phyloP scores from a whole-genome alignment of 2,329 filamentous ascomycete species.

The Fusarium mexicanum region DNA sequence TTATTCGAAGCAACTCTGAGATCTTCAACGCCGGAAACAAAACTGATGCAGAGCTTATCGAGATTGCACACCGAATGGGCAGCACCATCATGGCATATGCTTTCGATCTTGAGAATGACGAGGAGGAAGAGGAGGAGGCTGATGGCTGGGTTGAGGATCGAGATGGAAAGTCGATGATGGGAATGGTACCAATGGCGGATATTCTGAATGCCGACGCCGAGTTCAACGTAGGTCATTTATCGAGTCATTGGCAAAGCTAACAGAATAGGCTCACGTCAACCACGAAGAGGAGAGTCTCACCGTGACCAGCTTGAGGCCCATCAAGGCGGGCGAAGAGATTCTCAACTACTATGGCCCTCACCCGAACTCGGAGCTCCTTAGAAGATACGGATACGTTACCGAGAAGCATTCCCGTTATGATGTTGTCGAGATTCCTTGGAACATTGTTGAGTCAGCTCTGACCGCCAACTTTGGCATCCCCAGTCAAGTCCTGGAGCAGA shows the following conservation, averaged over 20 bases:
- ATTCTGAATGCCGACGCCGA: constrained; percentile 89
- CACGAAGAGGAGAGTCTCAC: constrained; percentile 67
- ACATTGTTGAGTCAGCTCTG: constrained; percentile 61
- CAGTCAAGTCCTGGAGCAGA: constrained; percentile 52
- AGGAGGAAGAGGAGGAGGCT: constrained; percentile 67
- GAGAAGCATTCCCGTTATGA: constrained; percentile 80
- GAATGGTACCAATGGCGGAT: constrained; percentile 92
- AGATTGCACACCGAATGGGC: constrained; percentile 80
- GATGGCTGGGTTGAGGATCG: constrained; percentile 74
- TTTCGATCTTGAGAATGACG: constrained; percentile 76
- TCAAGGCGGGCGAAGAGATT: constrained; percentile 78
- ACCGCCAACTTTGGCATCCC: constrained; percentile 51
- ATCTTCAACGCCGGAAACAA: constrained; percentile 55
- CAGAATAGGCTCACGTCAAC: constrained; percentile 61
- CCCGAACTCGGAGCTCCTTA: constrained; percentile 81
- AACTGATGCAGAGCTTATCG: constrained; percentile 57
- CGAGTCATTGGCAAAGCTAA: constrained; percentile 7
- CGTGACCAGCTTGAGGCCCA: constrained; percentile 76
- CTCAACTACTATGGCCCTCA: constrained; percentile 91
- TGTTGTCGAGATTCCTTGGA: constrained; percentile 80
- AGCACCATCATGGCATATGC: constrained; percentile 93
- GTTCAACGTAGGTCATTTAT: constrained; percentile 72
- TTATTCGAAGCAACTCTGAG: constrained; percentile 56
- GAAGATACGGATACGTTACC: constrained; percentile 90
- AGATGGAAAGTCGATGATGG: constrained; percentile 70